A percentile compares a stretch with the other conserved stretches of the same genome.
Conservation (phyloP, 2,329 filamentous ascomycete genomes). For the Neophaeococcomyces mojaviensis region DNA sequence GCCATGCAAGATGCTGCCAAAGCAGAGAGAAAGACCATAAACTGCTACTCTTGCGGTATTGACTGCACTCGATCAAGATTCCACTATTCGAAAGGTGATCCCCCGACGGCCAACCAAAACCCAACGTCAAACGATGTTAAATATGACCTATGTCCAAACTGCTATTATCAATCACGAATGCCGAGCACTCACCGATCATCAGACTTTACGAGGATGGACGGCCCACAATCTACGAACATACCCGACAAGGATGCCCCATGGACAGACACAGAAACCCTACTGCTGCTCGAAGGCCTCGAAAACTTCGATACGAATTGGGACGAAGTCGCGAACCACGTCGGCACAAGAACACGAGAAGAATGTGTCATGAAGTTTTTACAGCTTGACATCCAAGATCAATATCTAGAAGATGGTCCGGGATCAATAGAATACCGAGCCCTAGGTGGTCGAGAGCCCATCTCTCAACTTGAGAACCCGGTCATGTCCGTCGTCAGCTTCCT, state of each 20-base stretch:
- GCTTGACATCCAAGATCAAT: slow-evolving; percentile 95
- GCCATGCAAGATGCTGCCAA: slow-evolving; percentile 52
- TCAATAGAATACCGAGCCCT: slow-evolving; percentile 61
- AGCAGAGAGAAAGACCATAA: slow-evolving; percentile 59
- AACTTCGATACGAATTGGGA: slow-evolving; percentile 95
- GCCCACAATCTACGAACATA: slow-evolving; percentile 71
- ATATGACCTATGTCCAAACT: slow-evolving; percentile 85
- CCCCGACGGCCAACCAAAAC: slow-evolving; percentile 50
- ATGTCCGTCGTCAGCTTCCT: slow-evolving; percentile 94
- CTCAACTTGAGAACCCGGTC: slow-evolving; percentile 88
- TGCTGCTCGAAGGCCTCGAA: slow-evolving; percentile 84
- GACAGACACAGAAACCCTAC: slow-evolving; percentile 83
- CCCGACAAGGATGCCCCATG: slow-evolving; percentile 79
- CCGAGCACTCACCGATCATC: slow-evolving; percentile 68
- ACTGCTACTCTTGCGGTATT: slow-evolving; percentile 86
- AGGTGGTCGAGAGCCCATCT: slow-evolving; percentile 78
- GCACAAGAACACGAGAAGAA: slow-evolving; percentile 84
- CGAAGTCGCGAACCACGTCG: slow-evolving; percentile 83
- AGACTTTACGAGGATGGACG: slow-evolving; percentile 84
- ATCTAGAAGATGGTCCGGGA: slow-evolving; percentile 69
- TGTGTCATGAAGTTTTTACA: slow-evolving; percentile 95
- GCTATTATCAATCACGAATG: slow-evolving; percentile 76
- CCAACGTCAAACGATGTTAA: slow-evolving; percentile 49
- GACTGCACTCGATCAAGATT: slow-evolving; percentile 73
- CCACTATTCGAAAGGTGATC: slow-evolving; percentile 58